Evolutionary conservation across 805 yeast species (phyloP).

Genomic region (Nakazawaea pomicola): DNA sequence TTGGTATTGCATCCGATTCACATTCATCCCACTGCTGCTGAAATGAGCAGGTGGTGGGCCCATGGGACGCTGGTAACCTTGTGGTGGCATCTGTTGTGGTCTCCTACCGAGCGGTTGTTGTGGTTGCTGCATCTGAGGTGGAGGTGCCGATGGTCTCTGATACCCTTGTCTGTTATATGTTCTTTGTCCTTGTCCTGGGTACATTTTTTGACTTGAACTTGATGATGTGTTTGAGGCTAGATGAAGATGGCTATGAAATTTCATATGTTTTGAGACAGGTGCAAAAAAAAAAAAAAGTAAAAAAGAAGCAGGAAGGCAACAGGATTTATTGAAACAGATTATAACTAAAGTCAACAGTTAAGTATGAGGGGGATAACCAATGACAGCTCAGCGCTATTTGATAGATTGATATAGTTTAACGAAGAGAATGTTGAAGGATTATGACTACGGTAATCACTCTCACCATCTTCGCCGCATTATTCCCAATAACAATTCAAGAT

Average conservation of each 20-base stretch:
- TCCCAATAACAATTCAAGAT: no score
- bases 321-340: no score
- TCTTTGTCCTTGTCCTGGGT: conserved; percentile 2
- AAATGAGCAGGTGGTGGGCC: conserved; percentile 9
- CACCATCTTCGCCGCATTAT: no score
- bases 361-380: no score
- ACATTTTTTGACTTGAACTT: not conserved
- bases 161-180: not conserved
- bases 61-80: no score
- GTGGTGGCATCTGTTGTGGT: conserved; percentile 6
- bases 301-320: no score
- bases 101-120: not conserved
- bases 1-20: conserved; percentile 5
- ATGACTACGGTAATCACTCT: no score
- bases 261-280: not conserved
- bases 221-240: not conserved
- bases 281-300: no score
- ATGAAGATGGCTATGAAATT: not conserved
- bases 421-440: no score
- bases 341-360: no score
- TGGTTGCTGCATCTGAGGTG: conserved; percentile 1
- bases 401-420: no score
- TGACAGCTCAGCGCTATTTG: no score
- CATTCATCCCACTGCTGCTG: conserved; percentile 6
- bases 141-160: conserved; percentile 6